Base-by-base conservation (phyloP, 2,329 filamentous ascomycete species). In the Colletotrichum tanaceti region DNA sequence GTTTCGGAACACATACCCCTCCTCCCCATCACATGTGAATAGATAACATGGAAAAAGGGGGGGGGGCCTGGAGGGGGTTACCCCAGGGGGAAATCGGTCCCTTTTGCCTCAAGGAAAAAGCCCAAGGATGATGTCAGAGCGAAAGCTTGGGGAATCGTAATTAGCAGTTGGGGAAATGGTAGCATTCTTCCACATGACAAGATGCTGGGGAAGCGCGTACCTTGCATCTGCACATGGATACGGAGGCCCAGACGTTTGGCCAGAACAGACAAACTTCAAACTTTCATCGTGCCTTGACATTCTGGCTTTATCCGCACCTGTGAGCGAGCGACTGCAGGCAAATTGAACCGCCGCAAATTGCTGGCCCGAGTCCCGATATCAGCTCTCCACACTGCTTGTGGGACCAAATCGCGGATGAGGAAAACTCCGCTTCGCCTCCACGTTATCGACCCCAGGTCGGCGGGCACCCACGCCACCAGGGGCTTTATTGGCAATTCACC, bases 11-110 rank as follows among this genome's bases (percentile, higher is more conserved):
- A 49, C 65, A 47, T 53, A 35, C 61, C 52, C 65, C 59, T 65
- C 61, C 35, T 60, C 54, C 28, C 60, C 28, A 35, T 70, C 69
- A 71, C 69, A 71, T 71, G 69, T 66, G 43, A 70, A 64, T 53
- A 63, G 65, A 68, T 68, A 65, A 64, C 55, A 22, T 41, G 55
- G 41, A 43, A 65, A 64, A 50, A n/a, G 46, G 55, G 43, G 38
- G 35, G 58, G 57, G 65, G 57, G 47, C 47, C 18, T 44, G 38
- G 35, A 58, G 57, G 65, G 57, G 47, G 54, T 20, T 44, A 62
- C 54, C 62, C 63, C 61, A 62, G 61, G 62, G 43, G 53, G 35
- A 10, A 70, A 35, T 50, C 57, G 32, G 62, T 58, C 57, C 66
- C 69, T 55, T 71, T 66, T 32, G 53, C 61, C 69, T 39, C 58